phyloP scores from a whole-genome alignment of 345 rosid species.

The Ceriops tagal region DNA sequence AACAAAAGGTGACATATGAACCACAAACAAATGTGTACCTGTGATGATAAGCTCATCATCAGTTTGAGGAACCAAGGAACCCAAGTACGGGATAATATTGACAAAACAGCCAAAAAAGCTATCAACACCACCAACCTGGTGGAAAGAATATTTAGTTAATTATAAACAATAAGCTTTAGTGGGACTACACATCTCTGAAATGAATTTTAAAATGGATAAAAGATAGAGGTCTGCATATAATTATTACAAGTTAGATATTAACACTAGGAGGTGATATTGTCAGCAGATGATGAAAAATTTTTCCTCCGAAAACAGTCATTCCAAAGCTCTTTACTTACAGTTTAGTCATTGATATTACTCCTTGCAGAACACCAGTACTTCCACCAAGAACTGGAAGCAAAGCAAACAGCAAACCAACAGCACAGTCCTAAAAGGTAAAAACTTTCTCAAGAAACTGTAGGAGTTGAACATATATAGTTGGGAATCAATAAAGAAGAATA shows the following conservation, averaged over 20 bases:
- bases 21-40: slow-evolving; percentile 36
- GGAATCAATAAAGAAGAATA: neutral
- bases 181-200: neutral
- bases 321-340: slow-evolving; percentile 44
- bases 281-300: neutral
- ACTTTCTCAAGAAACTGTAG: slow-evolving; percentile 8
- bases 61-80: slow-evolving; percentile 84
- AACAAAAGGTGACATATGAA: neutral
- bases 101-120: slow-evolving; percentile 63
- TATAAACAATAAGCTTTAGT: neutral
- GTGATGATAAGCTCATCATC: slow-evolving; percentile 84
- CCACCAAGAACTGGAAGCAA: slow-evolving; percentile 95
- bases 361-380: slow-evolving; percentile 78
- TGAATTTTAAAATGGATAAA: neutral
- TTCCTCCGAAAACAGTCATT: neutral
- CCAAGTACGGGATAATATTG: slow-evolving; percentile 66
- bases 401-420: slow-evolving; percentile 90
- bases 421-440: slow-evolving; percentile 64
- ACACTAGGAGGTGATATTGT: neutral
- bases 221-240: neutral
- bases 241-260: neutral
- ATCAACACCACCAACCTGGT: slow-evolving; percentile 68
- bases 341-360: slow-evolving; percentile 79
- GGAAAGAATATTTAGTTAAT: neutral
- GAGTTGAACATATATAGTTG: slow-evolving; percentile 3